Percentiles rank a stretch among this genome's conserved stretches.
These are phyloP conservation scores for Mycogone perniciosa DNA, from an alignment of 2,329 filamentous ascomycete genomes.

Conservation along the genomic window DNA sequence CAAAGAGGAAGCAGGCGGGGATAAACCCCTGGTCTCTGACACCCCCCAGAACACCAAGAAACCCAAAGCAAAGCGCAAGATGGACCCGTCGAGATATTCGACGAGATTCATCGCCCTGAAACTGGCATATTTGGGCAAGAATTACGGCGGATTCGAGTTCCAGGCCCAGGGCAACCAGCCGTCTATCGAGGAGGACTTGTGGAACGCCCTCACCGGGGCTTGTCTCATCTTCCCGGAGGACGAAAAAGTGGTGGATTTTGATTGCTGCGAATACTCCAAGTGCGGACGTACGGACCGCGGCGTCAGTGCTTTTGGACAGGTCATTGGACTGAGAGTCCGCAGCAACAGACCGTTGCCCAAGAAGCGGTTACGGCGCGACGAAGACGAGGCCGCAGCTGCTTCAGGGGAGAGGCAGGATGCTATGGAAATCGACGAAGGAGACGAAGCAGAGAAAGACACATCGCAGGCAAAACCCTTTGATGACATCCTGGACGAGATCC, in stretches of 20 bases:
- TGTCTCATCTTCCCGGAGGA: constrained; percentile 70
- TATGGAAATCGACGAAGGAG: constrained; percentile 13
- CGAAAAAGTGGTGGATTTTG: constrained; percentile 64
- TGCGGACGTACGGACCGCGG: constrained; percentile 89
- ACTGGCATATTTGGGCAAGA: constrained; percentile 84
- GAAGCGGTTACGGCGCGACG: constrained; percentile 18
- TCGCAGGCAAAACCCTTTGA: constrained; percentile 40
- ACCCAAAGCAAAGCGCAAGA: constrained; percentile 44
- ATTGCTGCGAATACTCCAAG: constrained; percentile 85
- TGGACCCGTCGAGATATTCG: constrained; percentile 75
- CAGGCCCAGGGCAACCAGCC: constrained; percentile 65
- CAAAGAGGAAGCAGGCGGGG: not conserved
- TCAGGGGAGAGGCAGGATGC: constrained; percentile 7
- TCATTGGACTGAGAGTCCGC: constrained; percentile 75
- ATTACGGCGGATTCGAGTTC: constrained; percentile 91
- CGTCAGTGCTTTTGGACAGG: constrained; percentile 95
- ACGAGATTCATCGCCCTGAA: constrained; percentile 86
- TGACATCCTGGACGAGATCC: constrained; percentile 71
- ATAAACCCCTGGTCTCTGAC: not conserved
- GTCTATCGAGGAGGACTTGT: constrained; percentile 88
- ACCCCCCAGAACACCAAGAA: constrained; percentile 20
- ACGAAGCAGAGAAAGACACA: constrained; percentile 16
- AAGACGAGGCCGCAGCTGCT: constrained; percentile 17
- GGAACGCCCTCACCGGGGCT: constrained; percentile 80
- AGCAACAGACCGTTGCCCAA: constrained; percentile 62